Conservation (phyloP, 495 filamentous ascomycete genomes). For the Penicillium canariense region DNA sequence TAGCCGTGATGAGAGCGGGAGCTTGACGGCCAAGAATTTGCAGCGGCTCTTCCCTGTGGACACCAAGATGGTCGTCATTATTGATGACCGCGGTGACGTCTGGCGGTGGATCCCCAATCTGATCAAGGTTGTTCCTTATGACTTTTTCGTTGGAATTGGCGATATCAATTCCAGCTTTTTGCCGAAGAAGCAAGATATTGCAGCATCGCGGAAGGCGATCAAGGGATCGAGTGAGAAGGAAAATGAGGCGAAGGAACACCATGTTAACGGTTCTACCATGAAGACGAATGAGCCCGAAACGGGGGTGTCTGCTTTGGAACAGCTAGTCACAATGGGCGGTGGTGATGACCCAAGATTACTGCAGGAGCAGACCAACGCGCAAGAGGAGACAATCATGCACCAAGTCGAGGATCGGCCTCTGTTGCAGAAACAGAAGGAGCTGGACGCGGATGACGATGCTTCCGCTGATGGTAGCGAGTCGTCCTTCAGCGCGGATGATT, state of each 20-base stretch:
- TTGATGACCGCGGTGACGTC: slow-evolving; percentile 97
- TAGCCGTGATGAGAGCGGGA: slow-evolving; percentile 94
- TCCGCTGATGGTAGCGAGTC: slow-evolving; percentile 45
- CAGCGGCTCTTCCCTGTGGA: slow-evolving; percentile 93
- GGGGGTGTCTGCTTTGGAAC: slow-evolving; percentile 63
- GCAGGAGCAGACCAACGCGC: slow-evolving; percentile 73
- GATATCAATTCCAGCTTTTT: slow-evolving; percentile 99
- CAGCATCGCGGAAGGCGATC: slow-evolving; percentile 21
- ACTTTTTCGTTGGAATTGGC: slow-evolving; percentile 97
- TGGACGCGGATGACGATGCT: slow-evolving; percentile 78
- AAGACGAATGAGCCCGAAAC: slow-evolving; percentile 27
- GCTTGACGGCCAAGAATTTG: slow-evolving; percentile 82
- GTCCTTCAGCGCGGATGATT: slow-evolving; percentile 39
- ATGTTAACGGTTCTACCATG: slow-evolving; percentile 34
- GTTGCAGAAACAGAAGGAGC: slow-evolving; percentile 79
- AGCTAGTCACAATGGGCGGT: slow-evolving; percentile 73
- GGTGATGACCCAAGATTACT: slow-evolving; percentile 68
- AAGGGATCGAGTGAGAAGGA: slow-evolving; percentile 22
- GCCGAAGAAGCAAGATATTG: slow-evolving; percentile 79
- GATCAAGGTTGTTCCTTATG: slow-evolving; percentile 91
- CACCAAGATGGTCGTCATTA: slow-evolving; percentile 99
- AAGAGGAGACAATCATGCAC: slow-evolving; percentile 79
- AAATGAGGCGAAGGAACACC: slow-evolving; percentile 28
- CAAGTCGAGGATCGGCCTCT: slow-evolving; percentile 87
- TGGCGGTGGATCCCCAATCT: slow-evolving; percentile 94